A percentile compares a stretch with the other conserved stretches of the same genome.
Conservation (phyloP, 2,329 filamentous ascomycete genomes). For the Penicillium sp. region DNA sequence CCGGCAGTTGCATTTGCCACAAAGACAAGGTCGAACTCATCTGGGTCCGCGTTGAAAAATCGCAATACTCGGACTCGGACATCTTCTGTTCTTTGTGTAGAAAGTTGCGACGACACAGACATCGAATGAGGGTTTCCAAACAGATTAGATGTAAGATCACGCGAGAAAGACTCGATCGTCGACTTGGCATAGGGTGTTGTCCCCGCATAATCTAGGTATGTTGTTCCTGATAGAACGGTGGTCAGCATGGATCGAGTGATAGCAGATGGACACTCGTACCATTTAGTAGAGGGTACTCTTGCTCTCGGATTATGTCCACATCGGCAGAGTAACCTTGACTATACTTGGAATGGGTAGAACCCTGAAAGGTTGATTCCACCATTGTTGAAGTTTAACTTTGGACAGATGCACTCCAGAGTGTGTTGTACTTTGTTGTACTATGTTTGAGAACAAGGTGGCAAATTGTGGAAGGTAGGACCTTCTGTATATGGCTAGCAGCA, state of each 20-base stretch:
- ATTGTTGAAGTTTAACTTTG: background rate
- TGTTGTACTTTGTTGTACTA: background rate
- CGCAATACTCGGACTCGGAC: slow-evolving; percentile 60
- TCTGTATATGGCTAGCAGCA: background rate
- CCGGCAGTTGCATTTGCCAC: slow-evolving; percentile 86
- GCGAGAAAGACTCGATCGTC: slow-evolving; percentile 66
- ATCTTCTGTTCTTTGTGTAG: slow-evolving; percentile 66
- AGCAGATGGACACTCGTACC: slow-evolving; percentile 18
- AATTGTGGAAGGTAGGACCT: background rate
- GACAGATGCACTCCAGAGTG: background rate
- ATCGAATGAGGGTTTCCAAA: slow-evolving; percentile 90
- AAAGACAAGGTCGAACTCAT: slow-evolving; percentile 79
- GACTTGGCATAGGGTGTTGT: slow-evolving; percentile 76
- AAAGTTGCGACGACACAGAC: slow-evolving; percentile 68
- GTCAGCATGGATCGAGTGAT: background rate
- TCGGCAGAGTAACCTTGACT: slow-evolving; percentile 35
- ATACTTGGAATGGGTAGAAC: slow-evolving; percentile 12
- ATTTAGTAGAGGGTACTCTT: slow-evolving; percentile 42
- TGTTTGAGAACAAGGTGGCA: background rate
- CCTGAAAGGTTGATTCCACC: background rate
- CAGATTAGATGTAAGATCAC: slow-evolving; percentile 67
- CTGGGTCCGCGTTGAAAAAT: slow-evolving; percentile 73
- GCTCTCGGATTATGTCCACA: slow-evolving; percentile 40
- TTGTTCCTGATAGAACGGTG: slow-evolving; percentile 46
- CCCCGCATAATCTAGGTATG: slow-evolving; percentile 92